Evolutionary conservation across 129 eudicot genomes (phyloP).

Genomic region (Cynara cardunculus): DNA sequence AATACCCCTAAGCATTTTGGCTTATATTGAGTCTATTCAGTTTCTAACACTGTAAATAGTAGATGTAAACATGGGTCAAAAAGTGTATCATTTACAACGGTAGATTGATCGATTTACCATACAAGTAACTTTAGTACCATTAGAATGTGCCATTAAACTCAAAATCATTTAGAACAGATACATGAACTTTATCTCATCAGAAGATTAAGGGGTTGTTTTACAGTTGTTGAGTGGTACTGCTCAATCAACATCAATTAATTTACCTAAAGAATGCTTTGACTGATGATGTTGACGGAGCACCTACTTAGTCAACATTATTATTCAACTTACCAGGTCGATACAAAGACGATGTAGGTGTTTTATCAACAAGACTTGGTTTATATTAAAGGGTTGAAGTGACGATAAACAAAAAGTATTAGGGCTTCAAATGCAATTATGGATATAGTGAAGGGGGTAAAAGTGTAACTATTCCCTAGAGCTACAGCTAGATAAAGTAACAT

Average conservation of each 20-base stretch:
- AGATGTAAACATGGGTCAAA: background rate
- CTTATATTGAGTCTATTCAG: background rate
- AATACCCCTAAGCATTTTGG: background rate
- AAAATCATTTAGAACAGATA: background rate
- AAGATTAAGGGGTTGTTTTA: background rate
- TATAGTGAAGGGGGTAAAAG: background rate
- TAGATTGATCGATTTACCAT: background rate
- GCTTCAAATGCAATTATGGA: background rate
- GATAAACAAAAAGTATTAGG: background rate
- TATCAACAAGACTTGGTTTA: background rate
- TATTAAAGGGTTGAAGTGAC: no score
- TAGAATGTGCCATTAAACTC: background rate
- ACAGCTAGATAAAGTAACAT: slow-evolving; percentile 14
- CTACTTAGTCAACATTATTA: background rate
- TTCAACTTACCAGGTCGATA: background rate
- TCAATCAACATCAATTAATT: background rate
- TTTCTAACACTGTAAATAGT: background rate
- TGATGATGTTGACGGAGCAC: background rate
- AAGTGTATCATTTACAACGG: background rate
- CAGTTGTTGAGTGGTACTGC: background rate
- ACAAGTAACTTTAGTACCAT: background rate
- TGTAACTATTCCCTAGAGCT: background rate
- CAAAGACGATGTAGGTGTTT: no score
- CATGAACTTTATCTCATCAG: background rate
- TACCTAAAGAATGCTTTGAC: background rate